Percentiles rank a stretch among this genome's conserved stretches.
phyloP scores from a whole-genome alignment of 805 yeast species.

The Candida ovalis region DNA sequence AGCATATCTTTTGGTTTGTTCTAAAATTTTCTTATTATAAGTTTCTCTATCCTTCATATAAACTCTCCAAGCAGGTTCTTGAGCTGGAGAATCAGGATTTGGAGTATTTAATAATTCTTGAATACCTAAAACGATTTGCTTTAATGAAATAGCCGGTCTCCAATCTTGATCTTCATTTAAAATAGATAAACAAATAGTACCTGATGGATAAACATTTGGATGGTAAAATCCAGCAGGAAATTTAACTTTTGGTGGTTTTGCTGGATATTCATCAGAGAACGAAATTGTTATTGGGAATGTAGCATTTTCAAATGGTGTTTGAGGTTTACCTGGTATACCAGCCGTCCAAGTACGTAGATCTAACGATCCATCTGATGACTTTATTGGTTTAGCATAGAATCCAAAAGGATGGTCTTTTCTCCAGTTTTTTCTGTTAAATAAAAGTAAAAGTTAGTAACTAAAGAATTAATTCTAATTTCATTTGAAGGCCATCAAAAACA shows the following conservation, averaged over 20 bases:
- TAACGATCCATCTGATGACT: constrained; percentile 74
- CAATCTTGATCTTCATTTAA: constrained; percentile 95
- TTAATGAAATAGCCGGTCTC: constrained; percentile 94
- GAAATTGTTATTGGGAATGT: constrained; percentile 75
- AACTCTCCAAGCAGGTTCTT: constrained; percentile 93
- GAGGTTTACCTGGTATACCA: constrained; percentile 90
- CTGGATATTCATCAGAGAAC: constrained; percentile 91
- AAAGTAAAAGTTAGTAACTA: not conserved
- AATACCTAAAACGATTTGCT: constrained; percentile 85
- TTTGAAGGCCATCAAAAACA: too few species aligned
- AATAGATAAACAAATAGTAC: constrained; percentile 90
- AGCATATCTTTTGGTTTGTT: constrained; percentile 75
- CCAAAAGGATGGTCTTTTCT: constrained; percentile 98
- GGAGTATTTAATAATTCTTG: constrained; percentile 90
- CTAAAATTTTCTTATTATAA: constrained; percentile 73
- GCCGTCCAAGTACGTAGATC: constrained; percentile 89
- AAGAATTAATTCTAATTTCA: not conserved
- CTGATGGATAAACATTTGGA: constrained; percentile 97
- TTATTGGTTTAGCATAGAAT: constrained; percentile 86
- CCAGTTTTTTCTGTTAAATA: constrained; percentile 76
- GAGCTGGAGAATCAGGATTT: constrained; percentile 95
- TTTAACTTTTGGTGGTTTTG: constrained; percentile 92
- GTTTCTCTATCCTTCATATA: constrained; percentile 62
- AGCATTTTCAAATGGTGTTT: constrained; percentile 89
- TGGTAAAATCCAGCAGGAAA: constrained; percentile 91